Conservation (phyloP, 768 basidiomycete genomes). For the Butyriboletus loyo region DNA sequence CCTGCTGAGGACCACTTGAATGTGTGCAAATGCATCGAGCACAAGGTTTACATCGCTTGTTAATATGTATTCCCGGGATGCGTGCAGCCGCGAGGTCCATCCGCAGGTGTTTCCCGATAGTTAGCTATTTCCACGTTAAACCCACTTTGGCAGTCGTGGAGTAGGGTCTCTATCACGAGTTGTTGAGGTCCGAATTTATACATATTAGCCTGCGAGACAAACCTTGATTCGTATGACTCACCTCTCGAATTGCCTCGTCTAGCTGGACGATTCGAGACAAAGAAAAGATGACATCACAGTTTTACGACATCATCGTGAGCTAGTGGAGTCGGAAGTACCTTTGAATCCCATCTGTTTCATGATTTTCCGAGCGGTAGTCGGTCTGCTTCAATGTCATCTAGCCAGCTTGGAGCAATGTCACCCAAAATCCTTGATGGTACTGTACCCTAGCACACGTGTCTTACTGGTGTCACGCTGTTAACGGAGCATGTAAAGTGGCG, state of each 20-base stretch:
- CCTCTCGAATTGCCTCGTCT: not conserved
- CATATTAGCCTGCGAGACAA: not conserved
- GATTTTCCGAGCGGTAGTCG: constrained; percentile 1
- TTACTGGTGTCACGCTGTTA: not conserved
- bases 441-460: constrained; percentile 3
- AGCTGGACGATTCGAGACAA: not conserved
- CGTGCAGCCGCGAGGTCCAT: not conserved
- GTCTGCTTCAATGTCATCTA: constrained; percentile 1
- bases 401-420: not conserved
- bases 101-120: not conserved
- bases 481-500: not conserved
- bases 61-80: not conserved
- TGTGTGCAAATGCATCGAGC: not conserved
- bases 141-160: not conserved
- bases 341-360: constrained; percentile 3
- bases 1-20: not conserved
- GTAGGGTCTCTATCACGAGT: not conserved
- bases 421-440: too few species aligned
- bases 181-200: not conserved
- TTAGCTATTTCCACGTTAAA: not conserved
- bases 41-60: not conserved
- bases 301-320: not conserved
- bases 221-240: not conserved
- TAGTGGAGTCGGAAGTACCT: not conserved
- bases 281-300: not conserved